Percentiles rank a stretch among this genome's conserved stretches.
phyloP scores from a whole-genome alignment of 352 stramenopile genomes.

The Globisporangium cylindrosporum region DNA sequence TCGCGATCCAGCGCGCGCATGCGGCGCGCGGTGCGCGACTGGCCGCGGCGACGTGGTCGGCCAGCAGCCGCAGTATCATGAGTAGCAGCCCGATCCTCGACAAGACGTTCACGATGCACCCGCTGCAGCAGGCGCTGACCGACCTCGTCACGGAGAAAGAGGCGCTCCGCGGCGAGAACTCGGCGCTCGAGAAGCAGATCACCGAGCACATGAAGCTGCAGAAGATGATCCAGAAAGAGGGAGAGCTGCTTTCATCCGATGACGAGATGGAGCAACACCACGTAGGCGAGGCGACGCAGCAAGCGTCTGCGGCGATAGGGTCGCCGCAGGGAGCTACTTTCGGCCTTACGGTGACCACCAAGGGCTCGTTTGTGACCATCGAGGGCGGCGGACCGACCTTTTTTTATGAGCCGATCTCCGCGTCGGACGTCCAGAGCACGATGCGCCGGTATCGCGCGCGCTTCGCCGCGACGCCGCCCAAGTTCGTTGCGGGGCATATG shows the following conservation, averaged over 20 bases:
- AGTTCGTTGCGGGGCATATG: constrained; percentile 16
- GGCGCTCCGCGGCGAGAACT: constrained; percentile 14
- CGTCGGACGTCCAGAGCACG: constrained; percentile 26
- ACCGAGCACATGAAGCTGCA: constrained; percentile 15
- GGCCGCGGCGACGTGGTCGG: neutral
- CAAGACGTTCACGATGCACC: constrained; percentile 13
- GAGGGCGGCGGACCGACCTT: constrained; percentile 29
- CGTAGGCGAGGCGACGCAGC: neutral
- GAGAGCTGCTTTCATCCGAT: constrained; percentile 12
- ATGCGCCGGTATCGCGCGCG: constrained; percentile 22
- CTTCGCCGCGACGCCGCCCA: constrained; percentile 22
- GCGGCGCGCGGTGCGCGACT: constrained; percentile 17
- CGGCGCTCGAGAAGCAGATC: constrained; percentile 11
- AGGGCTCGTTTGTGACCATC: constrained; percentile 11
- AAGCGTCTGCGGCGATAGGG: neutral
- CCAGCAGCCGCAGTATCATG: neutral
- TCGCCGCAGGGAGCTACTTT: neutral
- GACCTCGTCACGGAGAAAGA: constrained; percentile 38
- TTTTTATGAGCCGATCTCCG: constrained; percentile 33
- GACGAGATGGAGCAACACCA: neutral
- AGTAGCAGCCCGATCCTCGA: neutral
- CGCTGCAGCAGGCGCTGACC: constrained; percentile 15
- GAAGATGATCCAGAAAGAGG: constrained; percentile 17
- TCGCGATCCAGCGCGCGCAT: constrained; percentile 30
- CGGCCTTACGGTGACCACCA: neutral